Evolutionary conservation across 129 eudicot genomes (phyloP), one percentile per base, ranked within the genome.

Genomic region (Artemisia argyi): DNA sequence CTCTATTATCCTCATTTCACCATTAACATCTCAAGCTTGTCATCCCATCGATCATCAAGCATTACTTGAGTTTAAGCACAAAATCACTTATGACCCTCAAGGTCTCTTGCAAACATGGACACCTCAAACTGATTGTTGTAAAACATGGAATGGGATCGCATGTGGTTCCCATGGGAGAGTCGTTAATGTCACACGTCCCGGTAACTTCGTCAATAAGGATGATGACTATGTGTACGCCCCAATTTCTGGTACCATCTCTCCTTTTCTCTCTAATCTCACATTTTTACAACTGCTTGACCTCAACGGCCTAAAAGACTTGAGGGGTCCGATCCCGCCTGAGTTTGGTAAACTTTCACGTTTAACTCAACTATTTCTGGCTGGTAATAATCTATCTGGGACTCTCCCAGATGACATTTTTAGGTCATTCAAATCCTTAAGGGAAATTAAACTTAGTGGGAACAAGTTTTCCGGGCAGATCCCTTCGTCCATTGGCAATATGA

Each of bases 171-270:
- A 79, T 44, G 95, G 92, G 28, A 76, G 96, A 55, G 98, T 92
- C 18, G 79, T 82, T 7, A 92, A 87, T 32, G 61, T 89, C 70
- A 68, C 96, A 50, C 86, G 89, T 11, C 73, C 96, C 3, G 96
- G 96, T 51, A 83, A 82, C 11, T 16, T 22, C 30, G 71, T 85
- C 9, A 90, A 81, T 53, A 75, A 72, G 4, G 98, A 85, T 61
- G 73, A 70, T 80, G 76, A 39, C 10, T 7, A 82, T 39, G 44
- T 79, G 9, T 96, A 87, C 76, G 89, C 96, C 7, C 70, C 86
- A 14, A 83, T 92, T 77, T 81, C 88, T 42, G 96, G 98, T 53
- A 89, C 87, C 3, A 79, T 92, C 3, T 89, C 98, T 46, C 92
- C 98, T 50, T 87, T 79, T 57, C 91, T 92, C 16, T 82, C 85